Percentiles rank a stretch among this genome's conserved stretches.
phyloP scores from a whole-genome alignment of 1,139 yeast species.

The Saccharomyces hybrid region DNA sequence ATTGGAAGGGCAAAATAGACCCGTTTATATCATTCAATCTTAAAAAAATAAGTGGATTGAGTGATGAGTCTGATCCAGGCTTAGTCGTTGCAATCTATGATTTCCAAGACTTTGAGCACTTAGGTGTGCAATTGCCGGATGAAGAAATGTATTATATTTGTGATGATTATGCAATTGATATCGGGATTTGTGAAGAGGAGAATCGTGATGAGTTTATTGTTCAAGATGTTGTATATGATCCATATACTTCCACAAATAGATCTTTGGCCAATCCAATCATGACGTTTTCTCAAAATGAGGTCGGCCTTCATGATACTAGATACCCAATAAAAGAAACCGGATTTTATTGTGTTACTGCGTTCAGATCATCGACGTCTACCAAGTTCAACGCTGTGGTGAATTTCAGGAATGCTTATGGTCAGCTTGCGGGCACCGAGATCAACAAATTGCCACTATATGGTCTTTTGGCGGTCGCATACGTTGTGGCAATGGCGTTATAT shows the following conservation, averaged over 20 bases:
- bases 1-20: constrained; percentile 72
- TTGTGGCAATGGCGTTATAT: constrained; percentile 71
- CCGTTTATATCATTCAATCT: constrained; percentile 56
- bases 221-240: constrained; percentile 29
- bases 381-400: constrained; percentile 58
- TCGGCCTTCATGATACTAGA: constrained; percentile 52
- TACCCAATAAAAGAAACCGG: constrained; percentile 73
- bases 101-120: constrained; percentile 60
- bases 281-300: constrained; percentile 46
- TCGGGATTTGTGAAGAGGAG: constrained; percentile 47
- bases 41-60: constrained; percentile 33
- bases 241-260: constrained; percentile 36
- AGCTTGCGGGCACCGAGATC: constrained; percentile 79
- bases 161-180: constrained; percentile 56
- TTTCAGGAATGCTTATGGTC: constrained; percentile 88
- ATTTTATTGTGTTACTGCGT: constrained; percentile 80
- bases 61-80: constrained; percentile 34
- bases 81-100: constrained; percentile 73
- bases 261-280: constrained; percentile 41
- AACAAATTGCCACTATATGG: constrained; percentile 91
- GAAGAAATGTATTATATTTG: constrained; percentile 55
- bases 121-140: constrained; percentile 44
- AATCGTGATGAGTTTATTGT: constrained; percentile 59
- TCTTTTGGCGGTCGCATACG: constrained; percentile 73
- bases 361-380: constrained; percentile 23